phyloP scores from a whole-genome alignment of 176 grass and related monocot genomes.

The Rhynchospora pubera region DNA sequence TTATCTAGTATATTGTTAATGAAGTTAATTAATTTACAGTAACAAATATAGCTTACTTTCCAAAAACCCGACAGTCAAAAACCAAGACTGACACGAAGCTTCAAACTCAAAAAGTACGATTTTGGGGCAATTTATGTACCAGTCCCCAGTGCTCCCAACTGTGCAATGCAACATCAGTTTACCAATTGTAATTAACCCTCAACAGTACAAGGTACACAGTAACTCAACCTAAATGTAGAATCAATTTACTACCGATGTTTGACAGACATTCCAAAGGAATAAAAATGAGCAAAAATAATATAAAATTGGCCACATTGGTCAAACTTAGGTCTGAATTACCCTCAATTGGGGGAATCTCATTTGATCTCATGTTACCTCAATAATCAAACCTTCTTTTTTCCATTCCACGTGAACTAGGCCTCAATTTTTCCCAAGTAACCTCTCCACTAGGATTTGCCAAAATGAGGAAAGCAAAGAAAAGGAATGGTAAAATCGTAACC shows the following conservation, averaged over 20 bases:
- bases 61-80: not conserved
- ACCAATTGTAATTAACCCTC: not conserved
- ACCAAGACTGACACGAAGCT: not conserved
- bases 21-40: not conserved
- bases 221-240: not conserved
- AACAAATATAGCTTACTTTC: not conserved
- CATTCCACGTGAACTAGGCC: not conserved
- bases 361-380: not conserved
- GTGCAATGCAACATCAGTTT: not conserved
- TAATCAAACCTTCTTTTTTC: not conserved
- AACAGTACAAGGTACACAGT: not conserved
- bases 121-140: not conserved
- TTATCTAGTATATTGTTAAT: slow-evolving; percentile 40
- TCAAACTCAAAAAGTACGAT: not conserved
- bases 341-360: not conserved
- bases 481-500: slow-evolving; percentile 28
- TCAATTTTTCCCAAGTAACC: not conserved
- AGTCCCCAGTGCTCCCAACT: not conserved
- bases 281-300: not conserved
- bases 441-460: not conserved
- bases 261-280: not conserved
- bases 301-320: not conserved
- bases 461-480: not conserved
- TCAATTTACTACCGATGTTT: not conserved
- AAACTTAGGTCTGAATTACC: not conserved